phyloP scores from a whole-genome alignment of 345 rosid species.

The Gossypium stocksii region DNA sequence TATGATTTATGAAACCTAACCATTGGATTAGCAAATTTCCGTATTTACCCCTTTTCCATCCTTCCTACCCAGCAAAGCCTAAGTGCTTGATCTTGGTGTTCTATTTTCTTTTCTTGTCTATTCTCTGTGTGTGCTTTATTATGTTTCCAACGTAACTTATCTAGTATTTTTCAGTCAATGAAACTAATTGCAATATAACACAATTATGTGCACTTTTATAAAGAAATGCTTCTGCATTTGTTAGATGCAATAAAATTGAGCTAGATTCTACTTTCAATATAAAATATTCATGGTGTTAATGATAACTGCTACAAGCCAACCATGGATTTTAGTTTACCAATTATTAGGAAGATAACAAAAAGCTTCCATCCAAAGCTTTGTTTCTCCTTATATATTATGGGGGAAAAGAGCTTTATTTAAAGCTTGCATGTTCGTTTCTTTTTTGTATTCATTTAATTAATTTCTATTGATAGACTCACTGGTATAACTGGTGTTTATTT shows the following conservation, averaged over 20 bases:
- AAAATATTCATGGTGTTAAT: background rate
- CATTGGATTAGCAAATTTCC: background rate
- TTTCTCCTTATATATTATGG: background rate
- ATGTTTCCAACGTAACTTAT: background rate
- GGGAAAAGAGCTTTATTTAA: background rate
- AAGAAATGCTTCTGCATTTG: background rate
- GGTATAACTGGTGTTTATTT: background rate
- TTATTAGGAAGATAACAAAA: background rate
- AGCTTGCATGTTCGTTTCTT: background rate
- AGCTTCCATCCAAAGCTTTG: background rate
- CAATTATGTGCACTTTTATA: background rate
- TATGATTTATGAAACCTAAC: background rate
- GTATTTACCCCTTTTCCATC: background rate
- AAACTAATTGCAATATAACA: background rate
- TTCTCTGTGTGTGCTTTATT: background rate
- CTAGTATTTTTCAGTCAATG: background rate
- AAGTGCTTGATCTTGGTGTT: background rate
- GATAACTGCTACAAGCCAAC: background rate
- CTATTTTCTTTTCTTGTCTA: background rate
- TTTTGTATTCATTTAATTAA: background rate
- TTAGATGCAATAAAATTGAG: background rate
- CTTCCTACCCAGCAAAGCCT: background rate
- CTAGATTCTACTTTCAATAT: background rate
- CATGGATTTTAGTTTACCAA: background rate
- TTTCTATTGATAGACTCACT: slow-evolving; percentile 2